A percentile compares a stretch with the other conserved stretches of the same genome.
Conservation (phyloP, 2,329 filamentous ascomycete species). For the Clarireedia hainanense region DNA sequence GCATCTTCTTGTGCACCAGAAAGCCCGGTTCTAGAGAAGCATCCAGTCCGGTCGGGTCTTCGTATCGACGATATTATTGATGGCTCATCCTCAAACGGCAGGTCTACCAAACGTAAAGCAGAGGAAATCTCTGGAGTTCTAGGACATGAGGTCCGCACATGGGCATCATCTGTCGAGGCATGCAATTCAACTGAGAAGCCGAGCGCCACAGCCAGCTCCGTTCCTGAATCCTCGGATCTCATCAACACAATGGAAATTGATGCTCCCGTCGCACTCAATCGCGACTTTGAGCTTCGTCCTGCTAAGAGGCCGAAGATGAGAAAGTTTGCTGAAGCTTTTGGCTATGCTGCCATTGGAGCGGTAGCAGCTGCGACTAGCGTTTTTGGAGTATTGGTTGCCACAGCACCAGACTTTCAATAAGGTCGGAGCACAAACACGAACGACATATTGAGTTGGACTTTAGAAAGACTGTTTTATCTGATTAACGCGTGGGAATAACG, state of each 20-base stretch:
- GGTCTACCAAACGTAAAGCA: constrained; percentile 24
- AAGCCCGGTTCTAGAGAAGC: constrained; percentile 5
- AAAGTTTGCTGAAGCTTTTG: constrained; percentile 22
- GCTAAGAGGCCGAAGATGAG: constrained; percentile 24
- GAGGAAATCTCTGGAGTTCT: constrained; percentile 22
- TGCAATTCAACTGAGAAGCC: neutral
- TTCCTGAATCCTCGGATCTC: neutral
- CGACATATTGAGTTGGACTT: neutral
- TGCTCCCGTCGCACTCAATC: neutral
- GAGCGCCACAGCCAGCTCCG: neutral
- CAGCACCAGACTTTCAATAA: constrained; percentile 30
- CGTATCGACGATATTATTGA: constrained; percentile 28
- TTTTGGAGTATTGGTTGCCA: constrained; percentile 32
- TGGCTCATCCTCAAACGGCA: constrained; percentile 7
- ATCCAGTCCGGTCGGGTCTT: constrained; percentile 19
- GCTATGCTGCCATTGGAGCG: constrained; percentile 31
- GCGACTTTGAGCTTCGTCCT: constrained; percentile 10
- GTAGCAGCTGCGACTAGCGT: constrained; percentile 30
- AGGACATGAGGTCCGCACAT: constrained; percentile 15
- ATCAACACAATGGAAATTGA: neutral
- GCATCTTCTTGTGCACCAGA: constrained; percentile 1
- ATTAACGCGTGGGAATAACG: neutral
- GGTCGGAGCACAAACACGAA: neutral
- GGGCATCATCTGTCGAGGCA: constrained; percentile 12
- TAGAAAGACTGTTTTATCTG: neutral